These are phyloP conservation scores for Cerrena zonata DNA, from an alignment of 1,284 basidiomycete genomes.

Conservation along the genomic window DNA sequence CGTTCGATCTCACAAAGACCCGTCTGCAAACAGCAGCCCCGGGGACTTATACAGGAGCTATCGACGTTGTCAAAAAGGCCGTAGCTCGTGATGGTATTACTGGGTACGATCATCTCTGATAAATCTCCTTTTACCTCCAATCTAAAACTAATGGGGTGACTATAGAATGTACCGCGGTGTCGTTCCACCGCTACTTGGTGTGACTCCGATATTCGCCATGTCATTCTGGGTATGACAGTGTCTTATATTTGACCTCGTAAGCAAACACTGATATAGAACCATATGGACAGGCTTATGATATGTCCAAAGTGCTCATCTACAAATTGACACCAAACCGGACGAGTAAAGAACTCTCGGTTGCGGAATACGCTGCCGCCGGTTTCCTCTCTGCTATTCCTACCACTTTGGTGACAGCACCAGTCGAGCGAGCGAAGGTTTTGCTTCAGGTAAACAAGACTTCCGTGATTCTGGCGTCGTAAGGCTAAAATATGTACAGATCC, in stretches of 20 bases:
- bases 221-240: conserved; percentile 97
- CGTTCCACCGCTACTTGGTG: conserved; percentile 90
- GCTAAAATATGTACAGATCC: conserved; percentile 17
- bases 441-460: conserved; percentile 58
- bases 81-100: conserved; percentile 82
- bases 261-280: conserved; percentile 4
- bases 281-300: conserved; percentile 76
- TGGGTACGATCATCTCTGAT: conserved; percentile 76
- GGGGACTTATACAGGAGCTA: conserved; percentile 85
- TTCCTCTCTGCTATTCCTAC: conserved; percentile 93
- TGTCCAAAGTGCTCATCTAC: conserved; percentile 86
- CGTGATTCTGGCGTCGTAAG: background rate
- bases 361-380: conserved; percentile 87
- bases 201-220: conserved; percentile 97
- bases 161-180: conserved; percentile 90
- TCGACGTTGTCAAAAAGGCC: conserved; percentile 91
- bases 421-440: conserved; percentile 95
- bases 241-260: conserved; percentile 7
- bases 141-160: background rate
- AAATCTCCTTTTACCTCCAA: too few species aligned
- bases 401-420: conserved; percentile 88
- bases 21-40: conserved; percentile 88
- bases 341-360: conserved; percentile 60
- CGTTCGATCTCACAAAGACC: conserved; percentile 96
- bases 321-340: conserved; percentile 65